Percentiles rank a stretch among this genome's conserved stretches.
These are phyloP conservation scores for Scedosporium boydii DNA, from an alignment of 2,329 filamentous ascomycete genomes.

Conservation along the genomic window DNA sequence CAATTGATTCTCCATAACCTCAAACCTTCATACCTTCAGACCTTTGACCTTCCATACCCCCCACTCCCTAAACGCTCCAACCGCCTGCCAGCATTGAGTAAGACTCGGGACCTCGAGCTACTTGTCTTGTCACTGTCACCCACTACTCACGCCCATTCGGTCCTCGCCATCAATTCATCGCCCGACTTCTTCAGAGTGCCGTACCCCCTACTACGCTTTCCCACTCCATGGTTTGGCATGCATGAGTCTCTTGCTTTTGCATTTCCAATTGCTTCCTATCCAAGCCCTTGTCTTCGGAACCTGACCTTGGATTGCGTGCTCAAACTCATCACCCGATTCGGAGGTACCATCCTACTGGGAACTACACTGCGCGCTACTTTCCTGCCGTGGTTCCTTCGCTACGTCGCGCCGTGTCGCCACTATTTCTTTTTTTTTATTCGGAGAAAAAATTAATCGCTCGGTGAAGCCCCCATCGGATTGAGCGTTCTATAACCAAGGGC, in stretches of 20 bases:
- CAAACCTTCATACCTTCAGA: no score
- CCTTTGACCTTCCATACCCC: no score
- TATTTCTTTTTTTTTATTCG: neutral
- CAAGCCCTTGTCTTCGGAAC: neutral
- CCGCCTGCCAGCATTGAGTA: no score
- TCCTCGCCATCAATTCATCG: neutral
- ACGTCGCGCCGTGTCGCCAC: neutral
- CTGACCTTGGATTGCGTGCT: neutral
- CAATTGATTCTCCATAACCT: no score
- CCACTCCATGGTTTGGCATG: neutral
- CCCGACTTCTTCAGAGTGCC: neutral
- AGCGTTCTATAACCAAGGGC: neutral
- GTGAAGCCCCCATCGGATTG: neutral
- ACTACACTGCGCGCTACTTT: neutral
- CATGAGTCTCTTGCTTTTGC: neutral
- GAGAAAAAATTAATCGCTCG: neutral
- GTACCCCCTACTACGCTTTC: neutral
- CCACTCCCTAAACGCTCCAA: no score
- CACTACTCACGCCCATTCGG: neutral
- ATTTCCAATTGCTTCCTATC: neutral
- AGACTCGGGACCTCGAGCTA: neutral
- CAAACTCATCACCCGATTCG: neutral
- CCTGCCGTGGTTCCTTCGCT: neutral
- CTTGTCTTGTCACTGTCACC: neutral
- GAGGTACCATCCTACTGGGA: neutral